phyloP scores from a whole-genome alignment of 805 yeast genomes.

The Cyberlindnera euphorbiiphila region DNA sequence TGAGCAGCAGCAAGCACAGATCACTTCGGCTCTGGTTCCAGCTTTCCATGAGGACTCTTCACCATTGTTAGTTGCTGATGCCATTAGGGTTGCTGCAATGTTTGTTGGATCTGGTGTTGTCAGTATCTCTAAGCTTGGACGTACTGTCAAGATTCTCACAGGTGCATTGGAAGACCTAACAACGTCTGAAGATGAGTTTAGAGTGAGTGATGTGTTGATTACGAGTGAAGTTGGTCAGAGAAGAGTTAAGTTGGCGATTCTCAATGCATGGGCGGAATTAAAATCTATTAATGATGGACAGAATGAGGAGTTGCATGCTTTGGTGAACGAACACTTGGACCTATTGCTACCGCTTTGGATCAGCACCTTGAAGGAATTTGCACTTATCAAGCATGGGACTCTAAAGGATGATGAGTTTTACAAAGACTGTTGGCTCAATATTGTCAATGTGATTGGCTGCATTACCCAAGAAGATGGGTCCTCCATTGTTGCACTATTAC shows the following conservation, averaged over 20 bases:
- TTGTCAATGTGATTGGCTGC: slow-evolving; percentile 70
- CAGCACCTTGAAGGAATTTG: slow-evolving; percentile 66
- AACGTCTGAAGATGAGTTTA: slow-evolving; percentile 31
- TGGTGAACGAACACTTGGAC: slow-evolving; percentile 53
- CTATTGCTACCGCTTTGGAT: slow-evolving; percentile 78
- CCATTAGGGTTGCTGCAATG: slow-evolving; percentile 73
- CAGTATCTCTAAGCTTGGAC: slow-evolving; percentile 42
- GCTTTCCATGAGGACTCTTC: slow-evolving; percentile 74
- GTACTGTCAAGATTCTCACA: slow-evolving; percentile 63
- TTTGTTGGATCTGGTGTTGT: slow-evolving; percentile 63
- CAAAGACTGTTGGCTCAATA: slow-evolving; percentile 67
- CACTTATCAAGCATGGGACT: slow-evolving; percentile 47
- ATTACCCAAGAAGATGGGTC: slow-evolving; percentile 49
- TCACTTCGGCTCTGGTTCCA: slow-evolving; percentile 84
- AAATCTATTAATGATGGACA: slow-evolving; percentile 31
- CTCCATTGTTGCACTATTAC: slow-evolving; percentile 44
- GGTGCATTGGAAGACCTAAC: slow-evolving; percentile 57
- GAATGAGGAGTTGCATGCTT: slow-evolving; percentile 40
- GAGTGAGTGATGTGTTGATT: slow-evolving; percentile 54
- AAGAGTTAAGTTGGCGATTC: slow-evolving; percentile 52
- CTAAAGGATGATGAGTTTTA: slow-evolving; percentile 40
- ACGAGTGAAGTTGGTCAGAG: slow-evolving; percentile 39
- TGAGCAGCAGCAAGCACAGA: slow-evolving; percentile 94
- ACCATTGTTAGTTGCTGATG: slow-evolving; percentile 68
- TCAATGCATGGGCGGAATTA: slow-evolving; percentile 73